These are phyloP conservation scores for Diplodia intermedia DNA, from an alignment of 2,329 filamentous ascomycete genomes.

Conservation along the genomic window DNA sequence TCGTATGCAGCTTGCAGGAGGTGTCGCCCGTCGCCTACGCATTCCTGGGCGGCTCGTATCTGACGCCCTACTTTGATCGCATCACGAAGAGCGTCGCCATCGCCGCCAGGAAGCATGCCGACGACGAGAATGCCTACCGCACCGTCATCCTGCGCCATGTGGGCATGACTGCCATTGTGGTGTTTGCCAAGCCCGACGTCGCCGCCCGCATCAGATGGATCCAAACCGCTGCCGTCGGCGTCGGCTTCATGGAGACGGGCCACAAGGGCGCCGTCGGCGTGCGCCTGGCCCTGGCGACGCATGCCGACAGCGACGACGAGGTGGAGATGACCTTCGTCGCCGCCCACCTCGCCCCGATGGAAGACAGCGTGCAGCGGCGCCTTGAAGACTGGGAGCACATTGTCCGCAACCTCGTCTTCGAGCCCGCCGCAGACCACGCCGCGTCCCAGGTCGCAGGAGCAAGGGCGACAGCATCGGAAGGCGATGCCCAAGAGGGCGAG, in stretches of 20 bases:
- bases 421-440: constrained; percentile 25
- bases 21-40: constrained; percentile 82
- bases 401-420: constrained; percentile 79
- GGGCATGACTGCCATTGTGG: constrained; percentile 88
- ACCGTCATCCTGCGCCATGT: constrained; percentile 75
- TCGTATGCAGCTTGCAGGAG: constrained; percentile 81
- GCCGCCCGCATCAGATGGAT: constrained; percentile 67
- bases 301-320: constrained; percentile 46
- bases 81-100: constrained; percentile 75
- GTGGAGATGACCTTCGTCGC: constrained; percentile 82
- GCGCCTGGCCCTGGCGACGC: constrained; percentile 64
- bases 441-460: constrained; percentile 9
- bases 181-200: constrained; percentile 73
- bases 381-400: constrained; percentile 91
- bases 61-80: constrained; percentile 76
- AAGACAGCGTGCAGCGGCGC: constrained; percentile 74
- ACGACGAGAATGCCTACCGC: constrained; percentile 64
- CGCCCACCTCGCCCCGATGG: constrained; percentile 88
- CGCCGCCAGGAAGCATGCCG: constrained; percentile 61
- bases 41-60: constrained; percentile 82
- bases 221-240: constrained; percentile 82
- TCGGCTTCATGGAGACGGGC: constrained; percentile 86
- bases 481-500: constrained; percentile 32
- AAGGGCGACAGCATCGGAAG: constrained; percentile 12
- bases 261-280: constrained; percentile 93